Conservation (phyloP, 441 rosid species). For the Euphorbia celastroides region DNA sequence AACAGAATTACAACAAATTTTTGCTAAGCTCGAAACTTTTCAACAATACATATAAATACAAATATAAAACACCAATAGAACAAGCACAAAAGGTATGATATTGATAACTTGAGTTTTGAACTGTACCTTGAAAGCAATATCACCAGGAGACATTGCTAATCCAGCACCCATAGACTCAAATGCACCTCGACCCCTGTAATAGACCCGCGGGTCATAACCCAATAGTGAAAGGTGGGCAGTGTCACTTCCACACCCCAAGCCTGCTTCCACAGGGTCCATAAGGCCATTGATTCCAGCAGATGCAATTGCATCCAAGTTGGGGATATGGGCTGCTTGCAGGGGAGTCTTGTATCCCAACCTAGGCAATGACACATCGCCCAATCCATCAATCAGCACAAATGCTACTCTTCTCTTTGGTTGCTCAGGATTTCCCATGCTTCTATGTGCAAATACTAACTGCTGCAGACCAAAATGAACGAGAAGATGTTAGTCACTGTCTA, state of each 20-base stretch:
- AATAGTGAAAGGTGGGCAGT: slow-evolving; percentile 92
- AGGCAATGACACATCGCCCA: slow-evolving; percentile 88
- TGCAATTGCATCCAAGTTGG: slow-evolving; percentile 77
- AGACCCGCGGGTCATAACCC: slow-evolving; percentile 90
- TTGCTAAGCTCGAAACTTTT: slow-evolving; percentile 4
- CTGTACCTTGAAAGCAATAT: slow-evolving; percentile 69
- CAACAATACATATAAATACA: not conserved
- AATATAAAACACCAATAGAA: slow-evolving; percentile 3
- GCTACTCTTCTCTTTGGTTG: slow-evolving; percentile 68
- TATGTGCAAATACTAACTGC: not conserved
- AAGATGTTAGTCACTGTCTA: slow-evolving; percentile 1
- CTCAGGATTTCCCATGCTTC: slow-evolving; percentile 33
- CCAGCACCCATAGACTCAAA: slow-evolving; percentile 99
- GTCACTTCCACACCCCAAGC: slow-evolving; percentile 95
- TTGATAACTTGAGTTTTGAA: not conserved
- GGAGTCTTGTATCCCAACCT: slow-evolving; percentile 71
- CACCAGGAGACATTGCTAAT: slow-evolving; percentile 80
- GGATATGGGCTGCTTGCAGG: slow-evolving; percentile 61
- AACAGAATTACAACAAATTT: not conserved
- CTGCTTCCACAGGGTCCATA: slow-evolving; percentile 98
- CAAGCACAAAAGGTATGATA: not conserved
- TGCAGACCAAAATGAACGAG: not conserved
- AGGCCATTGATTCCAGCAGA: slow-evolving; percentile 87
- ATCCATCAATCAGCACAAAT: slow-evolving; percentile 76
- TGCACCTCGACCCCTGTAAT: slow-evolving; percentile 89